Conservation (phyloP, 805 yeast genomes). For the Zygosaccharomyces siamensis region DNA sequence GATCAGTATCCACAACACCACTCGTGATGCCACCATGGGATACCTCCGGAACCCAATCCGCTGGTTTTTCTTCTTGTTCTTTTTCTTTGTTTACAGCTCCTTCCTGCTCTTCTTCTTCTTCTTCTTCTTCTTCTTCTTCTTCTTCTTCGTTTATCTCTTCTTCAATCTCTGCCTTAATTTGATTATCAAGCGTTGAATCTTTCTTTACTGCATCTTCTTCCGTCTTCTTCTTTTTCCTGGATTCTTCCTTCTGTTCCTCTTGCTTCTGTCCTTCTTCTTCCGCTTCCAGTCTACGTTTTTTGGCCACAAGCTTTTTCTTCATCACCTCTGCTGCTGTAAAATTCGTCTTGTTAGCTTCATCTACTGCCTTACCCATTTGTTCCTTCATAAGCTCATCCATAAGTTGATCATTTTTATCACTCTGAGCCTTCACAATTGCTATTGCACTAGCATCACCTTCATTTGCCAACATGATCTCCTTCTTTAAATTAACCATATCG, state of each 20-base stretch:
- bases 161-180: constrained; percentile 25
- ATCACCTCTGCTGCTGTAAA: constrained; percentile 45
- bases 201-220: constrained; percentile 13
- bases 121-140: constrained; percentile 17
- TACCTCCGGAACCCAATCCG: constrained; percentile 28
- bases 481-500: constrained; percentile 63
- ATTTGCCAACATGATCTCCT: constrained; percentile 61
- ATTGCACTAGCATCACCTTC: constrained; percentile 69
- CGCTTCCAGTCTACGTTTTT: constrained; percentile 26
- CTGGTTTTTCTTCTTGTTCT: constrained; percentile 17
- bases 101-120: constrained; percentile 9
- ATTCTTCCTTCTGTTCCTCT: constrained; percentile 12
- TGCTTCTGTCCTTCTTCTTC: constrained; percentile 20
- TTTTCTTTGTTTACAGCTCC: constrained; percentile 4
- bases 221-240: constrained; percentile 14
- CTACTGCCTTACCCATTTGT: constrained; percentile 29
- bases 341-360: constrained; percentile 38
- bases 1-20: constrained; percentile 43
- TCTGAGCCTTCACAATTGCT: constrained; percentile 47
- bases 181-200: constrained; percentile 16
- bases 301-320: constrained; percentile 34
- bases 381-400: constrained; percentile 28
- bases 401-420: constrained; percentile 27
- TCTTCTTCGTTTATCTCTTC: constrained; percentile 12
- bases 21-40: constrained; percentile 27